Base-by-base conservation (phyloP, 106 monocot species). In the Vanilla planifolia region DNA sequence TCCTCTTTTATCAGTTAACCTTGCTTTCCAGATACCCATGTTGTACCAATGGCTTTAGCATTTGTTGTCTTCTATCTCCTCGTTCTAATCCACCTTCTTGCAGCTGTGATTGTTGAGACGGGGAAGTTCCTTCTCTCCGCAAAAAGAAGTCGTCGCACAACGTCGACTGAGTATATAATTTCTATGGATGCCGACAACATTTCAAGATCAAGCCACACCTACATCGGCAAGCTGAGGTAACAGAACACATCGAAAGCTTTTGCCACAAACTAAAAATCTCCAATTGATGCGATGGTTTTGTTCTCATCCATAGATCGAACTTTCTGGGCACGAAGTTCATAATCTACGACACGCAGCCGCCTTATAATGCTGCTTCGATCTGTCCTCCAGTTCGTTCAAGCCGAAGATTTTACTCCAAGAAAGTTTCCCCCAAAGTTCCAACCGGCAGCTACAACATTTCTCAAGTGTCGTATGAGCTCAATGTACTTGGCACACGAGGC, bases 101-200 rank as follows among this genome's bases (percentile, higher is more conserved):
- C 61, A 79, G 81, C 79, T 43, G 65, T 79, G 51, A 69, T 79
- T 63, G 75, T 74, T 35, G 87, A 87, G 20, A 82, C 79, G 41
- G 87, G 87, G 21, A 87, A 87, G 70, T 87, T 87, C 52, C 79
- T 87, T 37, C 63, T 87, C 1, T 79, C 87, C 6, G 87, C 87
- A 22, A 82, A 76, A 60, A 75, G 79, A 47, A 67, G 28, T 48
- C 78, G 82, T 10, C 64, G 73, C 27, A 51, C 78, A 58, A 79
- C 78, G n/a, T 72, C 42, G 50, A 79, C 78, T 2, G 73, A 79
- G 57, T 79, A 79, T 44, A 52, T 79, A 19, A 79, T 79, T 25
- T 79, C 78, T 1, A 73, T 73, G 68, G 64, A 75, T 59, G 64
- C 86, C n/a, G 69, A 70, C 28, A 66, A 75, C 62, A 82, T 82